Evolutionary conservation across 2,329 filamentous ascomycete genomes (phyloP).

Genomic region (Curvularia sp.): DNA sequence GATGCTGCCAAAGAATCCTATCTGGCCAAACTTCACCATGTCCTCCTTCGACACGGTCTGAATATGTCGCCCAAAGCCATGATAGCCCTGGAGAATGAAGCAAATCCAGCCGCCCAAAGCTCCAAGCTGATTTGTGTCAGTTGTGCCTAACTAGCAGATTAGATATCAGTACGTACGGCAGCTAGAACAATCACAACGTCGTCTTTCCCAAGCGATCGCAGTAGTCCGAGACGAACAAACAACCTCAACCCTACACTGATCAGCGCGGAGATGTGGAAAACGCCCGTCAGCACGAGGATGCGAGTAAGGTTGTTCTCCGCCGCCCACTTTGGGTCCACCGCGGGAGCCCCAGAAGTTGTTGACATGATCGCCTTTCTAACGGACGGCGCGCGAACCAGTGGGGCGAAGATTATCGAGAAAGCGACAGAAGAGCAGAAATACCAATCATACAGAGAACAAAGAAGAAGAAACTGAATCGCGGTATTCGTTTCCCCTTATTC

Average conservation of each 20-base stretch:
- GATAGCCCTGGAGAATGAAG: constrained; percentile 13
- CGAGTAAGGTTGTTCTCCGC: constrained; percentile 15
- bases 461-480: background rate
- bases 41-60: constrained; percentile 1
- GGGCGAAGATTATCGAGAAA: background rate
- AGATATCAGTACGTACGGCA: constrained; percentile 1
- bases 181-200: constrained; percentile 7
- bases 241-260: constrained; percentile 9
- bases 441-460: background rate
- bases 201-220: constrained; percentile 7
- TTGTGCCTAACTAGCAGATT: background rate
- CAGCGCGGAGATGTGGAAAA: constrained; percentile 8
- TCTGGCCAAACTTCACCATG: background rate
- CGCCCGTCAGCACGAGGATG: constrained; percentile 8
- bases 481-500: background rate
- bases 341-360: background rate
- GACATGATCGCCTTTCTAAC: background rate
- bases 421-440: background rate
- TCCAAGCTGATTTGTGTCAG: constrained; percentile 1
- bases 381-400: constrained; percentile 3
- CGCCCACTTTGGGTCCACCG: constrained; percentile 12
- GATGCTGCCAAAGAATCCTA: constrained; percentile 10
- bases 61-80: constrained; percentile 14
- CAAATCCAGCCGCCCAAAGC: constrained; percentile 10
- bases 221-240: constrained; percentile 9